Conservation (phyloP, 2,329 filamentous ascomycete genomes). For the Xylaria sp. region DNA sequence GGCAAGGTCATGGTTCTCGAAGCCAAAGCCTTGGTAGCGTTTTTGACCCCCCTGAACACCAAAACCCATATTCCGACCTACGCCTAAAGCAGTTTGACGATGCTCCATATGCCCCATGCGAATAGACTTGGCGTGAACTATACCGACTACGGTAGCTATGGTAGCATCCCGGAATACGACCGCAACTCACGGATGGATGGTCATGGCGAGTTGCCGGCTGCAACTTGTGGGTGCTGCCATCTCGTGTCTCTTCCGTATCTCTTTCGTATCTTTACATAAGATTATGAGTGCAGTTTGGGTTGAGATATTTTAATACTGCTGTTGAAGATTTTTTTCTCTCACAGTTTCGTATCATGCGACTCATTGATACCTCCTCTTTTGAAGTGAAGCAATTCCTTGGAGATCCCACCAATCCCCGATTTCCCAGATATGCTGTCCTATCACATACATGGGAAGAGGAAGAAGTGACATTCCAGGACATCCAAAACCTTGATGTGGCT, state of each 20-base stretch:
- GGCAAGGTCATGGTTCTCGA: background rate
- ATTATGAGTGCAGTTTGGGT: background rate
- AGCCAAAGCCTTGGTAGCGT: background rate
- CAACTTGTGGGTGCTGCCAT: background rate
- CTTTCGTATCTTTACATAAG: background rate
- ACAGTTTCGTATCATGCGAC: constrained; percentile 19
- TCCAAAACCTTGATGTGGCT: constrained; percentile 17
- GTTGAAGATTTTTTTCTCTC: background rate
- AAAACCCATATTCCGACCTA: background rate
- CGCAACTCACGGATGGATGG: background rate
- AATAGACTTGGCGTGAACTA: constrained; percentile 19
- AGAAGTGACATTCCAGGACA: constrained; percentile 37
- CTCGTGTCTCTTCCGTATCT: too few species aligned
- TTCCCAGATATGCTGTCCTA: constrained; percentile 40
- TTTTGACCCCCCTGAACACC: background rate
- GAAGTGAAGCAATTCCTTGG: constrained; percentile 11
- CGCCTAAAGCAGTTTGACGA: constrained; percentile 8
- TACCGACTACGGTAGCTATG: constrained; percentile 5
- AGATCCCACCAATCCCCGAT: constrained; percentile 16
- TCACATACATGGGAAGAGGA: constrained; percentile 42
- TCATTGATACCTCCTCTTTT: constrained; percentile 24
- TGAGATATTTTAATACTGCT: background rate
- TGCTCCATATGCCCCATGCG: background rate
- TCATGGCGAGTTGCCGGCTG: background rate
- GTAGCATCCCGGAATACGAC: constrained; percentile 28